Conservation (phyloP, 176 grass and related monocot species). For the Miscanthus lutarioriparius region DNA sequence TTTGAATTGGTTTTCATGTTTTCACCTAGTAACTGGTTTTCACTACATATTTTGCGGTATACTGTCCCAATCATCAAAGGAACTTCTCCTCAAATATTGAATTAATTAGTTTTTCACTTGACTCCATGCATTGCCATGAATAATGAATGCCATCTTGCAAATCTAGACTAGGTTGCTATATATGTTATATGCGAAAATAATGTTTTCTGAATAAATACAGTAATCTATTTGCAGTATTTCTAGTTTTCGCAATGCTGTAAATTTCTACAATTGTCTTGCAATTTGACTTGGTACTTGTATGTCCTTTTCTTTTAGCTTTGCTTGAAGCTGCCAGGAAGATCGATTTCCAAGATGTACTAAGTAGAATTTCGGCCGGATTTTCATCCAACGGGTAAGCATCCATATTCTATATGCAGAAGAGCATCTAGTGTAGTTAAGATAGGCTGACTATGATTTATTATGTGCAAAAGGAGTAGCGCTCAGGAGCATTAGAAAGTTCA, state of each 20-base stretch:
- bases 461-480: neutral
- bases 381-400: constrained; percentile 60
- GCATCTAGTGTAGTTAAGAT: neutral
- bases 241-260: neutral
- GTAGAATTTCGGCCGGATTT: constrained; percentile 77
- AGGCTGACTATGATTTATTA: neutral
- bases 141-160: neutral
- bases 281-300: constrained; percentile 13
- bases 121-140: constrained; percentile 6
- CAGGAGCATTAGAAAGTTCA: constrained; percentile 12
- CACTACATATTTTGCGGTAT: neutral
- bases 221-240: neutral
- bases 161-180: neutral
- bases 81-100: neutral
- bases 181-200: neutral
- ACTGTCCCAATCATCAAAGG: constrained; percentile 1
- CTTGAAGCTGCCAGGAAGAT: constrained; percentile 91
- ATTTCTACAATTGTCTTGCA: constrained; percentile 6
- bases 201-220: constrained; percentile 9
- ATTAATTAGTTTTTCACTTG: constrained; percentile 5
- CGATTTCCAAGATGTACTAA: constrained; percentile 70
- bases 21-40: too few relatives aligned
- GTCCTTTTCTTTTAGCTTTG: constrained; percentile 54
- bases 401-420: neutral
- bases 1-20: too few relatives aligned